Evolutionary conservation across 768 basidiomycete species (phyloP), one percentile per base, ranked within the genome.

Genomic region (Hypholoma sublateritium): DNA sequence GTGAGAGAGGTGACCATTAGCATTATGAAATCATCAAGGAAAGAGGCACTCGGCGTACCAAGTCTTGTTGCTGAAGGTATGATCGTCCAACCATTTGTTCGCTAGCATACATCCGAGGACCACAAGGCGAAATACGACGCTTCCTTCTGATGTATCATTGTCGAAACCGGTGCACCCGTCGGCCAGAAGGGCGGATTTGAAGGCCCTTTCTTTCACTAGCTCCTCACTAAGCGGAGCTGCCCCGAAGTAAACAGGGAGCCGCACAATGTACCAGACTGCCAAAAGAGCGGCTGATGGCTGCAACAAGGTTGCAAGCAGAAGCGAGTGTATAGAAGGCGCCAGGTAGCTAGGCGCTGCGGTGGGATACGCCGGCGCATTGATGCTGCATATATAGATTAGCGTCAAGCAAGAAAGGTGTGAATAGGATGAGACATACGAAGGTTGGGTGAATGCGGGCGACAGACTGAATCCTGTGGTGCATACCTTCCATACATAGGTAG

Each of bases 31-130:
- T 51, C 44, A 34, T 51, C 19, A 50, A 37, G 16, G 25, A 49
- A 47, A 24, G 25, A 46, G 43, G 37, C 36, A 46, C 32, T 37
- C 39, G 43, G 68, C 85, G 58, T 69, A 91, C 91, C 91, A 93
- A 53, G 91, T 93, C 75, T 91, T 92, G 73, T 92, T 92, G 39
- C 89, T 91, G 71, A 92, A 93, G 0, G 91, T 92, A 65, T 93
- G 91, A 63, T 93, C 91, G 61, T 92, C 90, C 61, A 93, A 67
- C 91, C 91, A 92, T 72, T 93, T 93, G 70, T 92, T 92, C 17
- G 90, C 89, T 34, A 93, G 74, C 89, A 93, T 91, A 59, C 85
- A 91, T 17, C 91, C 91, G 21, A 93, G 77, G 21, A 93, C 80
- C 56, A 92, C 77, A 42, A 93, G 77, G 52, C 88, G 83, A 70